These are phyloP conservation scores for Cenchrus purpureus DNA, from an alignment of 176 grass and related monocot species.

Conservation along the genomic window DNA sequence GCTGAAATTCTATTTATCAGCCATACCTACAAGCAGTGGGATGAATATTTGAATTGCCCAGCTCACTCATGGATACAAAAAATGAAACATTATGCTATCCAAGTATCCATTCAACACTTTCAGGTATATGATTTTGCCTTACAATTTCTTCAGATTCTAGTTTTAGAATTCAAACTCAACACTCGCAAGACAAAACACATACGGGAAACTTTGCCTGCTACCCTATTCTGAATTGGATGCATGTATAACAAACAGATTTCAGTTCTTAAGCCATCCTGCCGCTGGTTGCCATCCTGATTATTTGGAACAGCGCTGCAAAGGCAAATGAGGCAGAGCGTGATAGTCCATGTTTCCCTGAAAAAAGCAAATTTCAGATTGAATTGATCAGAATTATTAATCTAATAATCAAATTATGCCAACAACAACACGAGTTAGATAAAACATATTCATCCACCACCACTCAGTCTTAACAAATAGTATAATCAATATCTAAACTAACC, in stretches of 20 bases:
- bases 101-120: not conserved
- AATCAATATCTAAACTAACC: too few relatives aligned
- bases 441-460: too few relatives aligned
- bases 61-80: too few relatives aligned
- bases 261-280: constrained; percentile 48
- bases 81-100: not conserved
- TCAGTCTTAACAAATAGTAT: too few relatives aligned
- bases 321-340: not conserved
- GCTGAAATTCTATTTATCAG: too few relatives aligned
- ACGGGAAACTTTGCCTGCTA: constrained; percentile 18
- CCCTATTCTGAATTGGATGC: constrained; percentile 16
- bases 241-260: not conserved
- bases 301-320: constrained; percentile 57
- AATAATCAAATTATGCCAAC: too few relatives aligned
- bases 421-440: too few relatives aligned
- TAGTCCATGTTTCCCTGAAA: too few relatives aligned
- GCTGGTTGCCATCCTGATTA: constrained; percentile 58
- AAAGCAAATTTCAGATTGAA: too few relatives aligned
- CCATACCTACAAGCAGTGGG: not conserved
- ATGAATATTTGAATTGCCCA: too few relatives aligned
- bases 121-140: constrained; percentile 1
- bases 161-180: not conserved
- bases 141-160: constrained; percentile 2
- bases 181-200: not conserved
- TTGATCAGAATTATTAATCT: too few relatives aligned